phyloP scores from a whole-genome alignment of 2,329 filamentous ascomycete genomes.

The Emydomyces testavorans region DNA sequence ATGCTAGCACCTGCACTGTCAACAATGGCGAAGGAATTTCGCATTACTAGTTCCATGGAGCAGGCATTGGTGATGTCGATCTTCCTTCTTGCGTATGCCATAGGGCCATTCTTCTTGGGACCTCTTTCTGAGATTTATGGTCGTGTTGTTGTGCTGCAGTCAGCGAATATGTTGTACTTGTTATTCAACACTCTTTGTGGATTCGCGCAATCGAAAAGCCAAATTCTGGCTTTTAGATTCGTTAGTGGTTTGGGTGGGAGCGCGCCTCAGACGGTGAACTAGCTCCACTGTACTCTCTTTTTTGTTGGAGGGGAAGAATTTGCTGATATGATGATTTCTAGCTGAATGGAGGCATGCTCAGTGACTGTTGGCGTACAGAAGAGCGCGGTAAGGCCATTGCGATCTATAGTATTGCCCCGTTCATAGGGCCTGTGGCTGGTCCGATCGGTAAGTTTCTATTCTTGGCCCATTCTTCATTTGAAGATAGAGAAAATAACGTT shows the following conservation, averaged over 20 bases:
- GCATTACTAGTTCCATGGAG: slow-evolving; percentile 38
- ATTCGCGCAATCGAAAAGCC: slow-evolving; percentile 40
- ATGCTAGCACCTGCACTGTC: slow-evolving; percentile 46
- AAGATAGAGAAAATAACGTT: neutral
- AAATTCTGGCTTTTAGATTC: slow-evolving; percentile 50
- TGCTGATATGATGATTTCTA: slow-evolving; percentile 17
- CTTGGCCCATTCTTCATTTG: neutral
- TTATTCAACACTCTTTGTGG: slow-evolving; percentile 52
- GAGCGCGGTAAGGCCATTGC: slow-evolving; percentile 52
- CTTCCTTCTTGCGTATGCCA: slow-evolving; percentile 45
- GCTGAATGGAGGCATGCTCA: slow-evolving; percentile 41
- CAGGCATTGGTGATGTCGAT: slow-evolving; percentile 43
- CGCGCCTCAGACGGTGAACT: slow-evolving; percentile 41
- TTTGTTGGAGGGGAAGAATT: neutral
- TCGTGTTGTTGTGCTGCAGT: slow-evolving; percentile 43
- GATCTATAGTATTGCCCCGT: slow-evolving; percentile 51
- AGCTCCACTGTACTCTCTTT: neutral
- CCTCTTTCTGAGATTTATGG: slow-evolving; percentile 48
- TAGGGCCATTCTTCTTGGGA: slow-evolving; percentile 43
- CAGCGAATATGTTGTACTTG: slow-evolving; percentile 45
- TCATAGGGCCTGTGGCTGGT: slow-evolving; percentile 55
- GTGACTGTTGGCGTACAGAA: slow-evolving; percentile 50
- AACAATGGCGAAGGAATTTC: slow-evolving; percentile 44
- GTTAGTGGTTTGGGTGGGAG: slow-evolving; percentile 49
- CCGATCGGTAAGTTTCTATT: slow-evolving; percentile 37